Conservation (phyloP, 2,329 filamentous ascomycete genomes). For the Fusarium sp. region DNA sequence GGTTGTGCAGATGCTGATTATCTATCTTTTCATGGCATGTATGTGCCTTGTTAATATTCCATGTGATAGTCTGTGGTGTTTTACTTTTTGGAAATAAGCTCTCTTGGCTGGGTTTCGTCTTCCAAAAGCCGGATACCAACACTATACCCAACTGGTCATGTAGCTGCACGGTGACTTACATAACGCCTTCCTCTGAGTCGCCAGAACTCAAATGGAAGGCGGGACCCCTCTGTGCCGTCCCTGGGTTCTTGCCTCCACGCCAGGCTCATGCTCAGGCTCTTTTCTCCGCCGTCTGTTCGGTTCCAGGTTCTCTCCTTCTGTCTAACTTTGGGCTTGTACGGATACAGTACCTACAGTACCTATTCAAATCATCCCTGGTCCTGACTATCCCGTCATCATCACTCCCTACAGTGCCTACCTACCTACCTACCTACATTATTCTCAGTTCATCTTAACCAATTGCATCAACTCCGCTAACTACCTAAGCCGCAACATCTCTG, state of each 20-base stretch:
- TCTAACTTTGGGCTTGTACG: neutral
- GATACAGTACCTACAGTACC: neutral
- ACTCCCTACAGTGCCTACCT: no score
- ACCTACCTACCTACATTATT: no score
- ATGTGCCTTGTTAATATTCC: neutral
- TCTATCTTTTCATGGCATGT: neutral
- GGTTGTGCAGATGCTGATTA: slow-evolving; percentile 4
- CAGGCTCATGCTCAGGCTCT: neutral
- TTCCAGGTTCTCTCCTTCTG: no score
- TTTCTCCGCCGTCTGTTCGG: neutral
- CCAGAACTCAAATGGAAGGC: slow-evolving; percentile 12
- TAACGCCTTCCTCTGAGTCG: slow-evolving; percentile 37
- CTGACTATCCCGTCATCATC: neutral
- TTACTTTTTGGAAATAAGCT: slow-evolving; percentile 1
- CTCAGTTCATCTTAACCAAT: slow-evolving; percentile 6
- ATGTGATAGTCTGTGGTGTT: slow-evolving; percentile 7
- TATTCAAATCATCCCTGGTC: neutral
- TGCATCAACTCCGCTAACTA: neutral
- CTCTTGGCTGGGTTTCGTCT: slow-evolving; percentile 5
- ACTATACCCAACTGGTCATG: slow-evolving; percentile 26
- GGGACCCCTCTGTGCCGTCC: slow-evolving; percentile 27
- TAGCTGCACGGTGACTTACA: slow-evolving; percentile 34
- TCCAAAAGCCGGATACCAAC: slow-evolving; percentile 6
- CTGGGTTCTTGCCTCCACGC: slow-evolving; percentile 19
- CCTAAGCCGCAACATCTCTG: slow-evolving; percentile 2